phyloP scores from a whole-genome alignment of 768 basidiomycete genomes.

The Phlebiopsis gigantea region DNA sequence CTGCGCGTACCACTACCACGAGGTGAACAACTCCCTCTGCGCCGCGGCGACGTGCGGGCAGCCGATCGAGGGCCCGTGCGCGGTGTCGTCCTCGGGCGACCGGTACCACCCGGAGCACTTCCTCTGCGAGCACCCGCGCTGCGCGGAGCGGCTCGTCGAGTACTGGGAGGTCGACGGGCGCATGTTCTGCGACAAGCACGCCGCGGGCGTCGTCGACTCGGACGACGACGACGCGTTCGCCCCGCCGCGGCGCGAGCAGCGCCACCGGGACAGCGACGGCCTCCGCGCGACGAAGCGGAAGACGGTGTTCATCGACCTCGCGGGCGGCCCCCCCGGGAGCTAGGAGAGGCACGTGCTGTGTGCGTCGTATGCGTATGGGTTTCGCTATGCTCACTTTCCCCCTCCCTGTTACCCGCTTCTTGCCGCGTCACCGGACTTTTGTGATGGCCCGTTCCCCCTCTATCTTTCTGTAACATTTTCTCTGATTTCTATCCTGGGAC shows the following conservation, averaged over 20 bases:
- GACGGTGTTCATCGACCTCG: conserved; percentile 77
- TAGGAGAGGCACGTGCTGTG: background rate
- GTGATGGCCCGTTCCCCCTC: background rate
- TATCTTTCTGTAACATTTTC: conserved; percentile 1
- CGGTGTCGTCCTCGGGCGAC: conserved; percentile 75
- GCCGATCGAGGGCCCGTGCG: conserved; percentile 92
- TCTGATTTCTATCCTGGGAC: background rate
- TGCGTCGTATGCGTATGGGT: background rate
- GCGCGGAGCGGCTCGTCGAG: conserved; percentile 61
- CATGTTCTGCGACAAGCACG: conserved; percentile 86
- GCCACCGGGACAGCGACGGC: conserved; percentile 16
- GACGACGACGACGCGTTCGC: conserved; percentile 19
- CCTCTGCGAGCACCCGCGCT: conserved; percentile 64
- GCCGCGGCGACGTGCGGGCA: conserved; percentile 71
- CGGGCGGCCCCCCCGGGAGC: conserved; percentile 11
- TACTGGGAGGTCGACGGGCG: conserved; percentile 87
- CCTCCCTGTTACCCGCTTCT: background rate
- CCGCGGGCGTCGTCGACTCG: conserved; percentile 27
- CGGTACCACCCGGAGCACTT: conserved; percentile 89
- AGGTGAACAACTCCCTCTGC: conserved; percentile 86
- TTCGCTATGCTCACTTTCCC: background rate
- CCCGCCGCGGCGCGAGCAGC: conserved; percentile 13
- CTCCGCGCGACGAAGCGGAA: conserved; percentile 67
- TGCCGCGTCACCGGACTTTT: background rate
- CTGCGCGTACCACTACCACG: conserved; percentile 91